Evolutionary conservation across 2,329 filamentous ascomycete species (phyloP).

Genomic region (Monosporascus sp.): DNA sequence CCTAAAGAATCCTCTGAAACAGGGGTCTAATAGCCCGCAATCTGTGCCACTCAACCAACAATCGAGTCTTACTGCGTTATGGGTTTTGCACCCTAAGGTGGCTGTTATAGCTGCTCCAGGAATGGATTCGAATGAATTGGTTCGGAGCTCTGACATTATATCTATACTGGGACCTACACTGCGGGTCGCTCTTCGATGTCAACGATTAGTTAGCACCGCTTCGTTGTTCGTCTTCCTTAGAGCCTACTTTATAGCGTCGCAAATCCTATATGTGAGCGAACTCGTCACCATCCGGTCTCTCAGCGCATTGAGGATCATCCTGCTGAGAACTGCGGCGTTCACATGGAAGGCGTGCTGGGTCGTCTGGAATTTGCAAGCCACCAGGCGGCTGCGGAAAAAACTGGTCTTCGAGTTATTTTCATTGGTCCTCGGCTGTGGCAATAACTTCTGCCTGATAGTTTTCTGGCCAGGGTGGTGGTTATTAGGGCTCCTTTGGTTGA

Average conservation of each 20-base stretch:
- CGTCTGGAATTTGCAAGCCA: conserved; percentile 31
- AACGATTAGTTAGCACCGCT: conserved; percentile 27
- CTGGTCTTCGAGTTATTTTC: conserved; percentile 48
- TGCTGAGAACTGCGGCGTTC: conserved; percentile 1
- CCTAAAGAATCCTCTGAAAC: neutral
- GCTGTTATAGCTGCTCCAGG: conserved; percentile 33
- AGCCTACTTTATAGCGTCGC: conserved; percentile 25
- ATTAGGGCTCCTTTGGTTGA: conserved; percentile 32
- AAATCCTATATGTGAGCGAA: conserved; percentile 23
- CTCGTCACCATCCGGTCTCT: conserved; percentile 25
- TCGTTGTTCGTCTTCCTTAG: conserved; percentile 28
- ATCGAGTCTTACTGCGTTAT: conserved; percentile 1
- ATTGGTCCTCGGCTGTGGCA: conserved; percentile 45
- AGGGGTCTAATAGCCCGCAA: neutral
- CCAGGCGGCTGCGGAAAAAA: conserved; percentile 36
- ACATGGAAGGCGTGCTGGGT: conserved; percentile 16
- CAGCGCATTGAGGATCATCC: conserved; percentile 18
- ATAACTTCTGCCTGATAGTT: conserved; percentile 42
- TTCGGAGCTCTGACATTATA: conserved; percentile 26
- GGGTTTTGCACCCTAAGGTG: conserved; percentile 20
- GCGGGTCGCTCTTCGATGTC: conserved; percentile 29
- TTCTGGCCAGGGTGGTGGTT: conserved; percentile 56
- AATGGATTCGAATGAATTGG: conserved; percentile 26
- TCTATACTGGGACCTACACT: conserved; percentile 30
- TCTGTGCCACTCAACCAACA: neutral